Evolutionary conservation across 495 filamentous ascomycete genomes (phyloP).

Genomic region (Aspergillus bridgeri): DNA sequence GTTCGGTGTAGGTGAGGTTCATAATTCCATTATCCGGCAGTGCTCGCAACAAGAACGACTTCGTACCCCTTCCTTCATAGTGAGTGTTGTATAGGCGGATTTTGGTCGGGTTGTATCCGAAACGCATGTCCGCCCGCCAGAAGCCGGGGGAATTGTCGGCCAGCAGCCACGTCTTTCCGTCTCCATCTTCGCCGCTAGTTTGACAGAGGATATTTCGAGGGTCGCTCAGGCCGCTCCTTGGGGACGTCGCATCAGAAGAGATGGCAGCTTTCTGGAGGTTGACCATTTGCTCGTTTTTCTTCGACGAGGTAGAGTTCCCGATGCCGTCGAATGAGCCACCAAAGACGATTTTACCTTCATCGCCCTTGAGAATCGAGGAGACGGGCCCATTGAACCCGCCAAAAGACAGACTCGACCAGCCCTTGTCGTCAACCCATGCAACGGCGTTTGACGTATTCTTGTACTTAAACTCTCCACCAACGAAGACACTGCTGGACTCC

Average conservation of each 20-base stretch:
- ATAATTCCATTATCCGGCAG: constrained; percentile 87
- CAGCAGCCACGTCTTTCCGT: constrained; percentile 79
- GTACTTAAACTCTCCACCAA: constrained; percentile 80
- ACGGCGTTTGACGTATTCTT: constrained; percentile 84
- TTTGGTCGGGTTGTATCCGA: constrained; percentile 79
- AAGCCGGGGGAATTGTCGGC: constrained; percentile 74
- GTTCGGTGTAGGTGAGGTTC: constrained; percentile 89
- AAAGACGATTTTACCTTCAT: constrained; percentile 82
- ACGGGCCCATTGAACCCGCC: constrained; percentile 94
- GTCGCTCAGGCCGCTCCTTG: constrained; percentile 64
- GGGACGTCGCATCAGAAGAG: constrained; percentile 57
- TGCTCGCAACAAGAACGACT: constrained; percentile 77
- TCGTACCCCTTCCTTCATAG: constrained; percentile 79
- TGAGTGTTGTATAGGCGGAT: constrained; percentile 88
- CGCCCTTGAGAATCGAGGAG: constrained; percentile 72
- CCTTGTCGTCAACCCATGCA: constrained; percentile 64
- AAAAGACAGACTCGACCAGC: constrained; percentile 86
- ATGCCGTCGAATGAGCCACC: constrained; percentile 88
- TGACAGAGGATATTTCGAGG: constrained; percentile 86
- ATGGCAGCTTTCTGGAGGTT: constrained; percentile 78
- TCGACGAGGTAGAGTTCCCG: constrained; percentile 69
- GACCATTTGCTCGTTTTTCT: constrained; percentile 69
- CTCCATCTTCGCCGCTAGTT: constrained; percentile 56
- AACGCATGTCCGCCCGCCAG: constrained; percentile 80
- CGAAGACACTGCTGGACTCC: constrained; percentile 78